Evolutionary conservation across 1,284 basidiomycete genomes (phyloP), one percentile per base, ranked within the genome.

Genomic region (Irpex lacteus): DNA sequence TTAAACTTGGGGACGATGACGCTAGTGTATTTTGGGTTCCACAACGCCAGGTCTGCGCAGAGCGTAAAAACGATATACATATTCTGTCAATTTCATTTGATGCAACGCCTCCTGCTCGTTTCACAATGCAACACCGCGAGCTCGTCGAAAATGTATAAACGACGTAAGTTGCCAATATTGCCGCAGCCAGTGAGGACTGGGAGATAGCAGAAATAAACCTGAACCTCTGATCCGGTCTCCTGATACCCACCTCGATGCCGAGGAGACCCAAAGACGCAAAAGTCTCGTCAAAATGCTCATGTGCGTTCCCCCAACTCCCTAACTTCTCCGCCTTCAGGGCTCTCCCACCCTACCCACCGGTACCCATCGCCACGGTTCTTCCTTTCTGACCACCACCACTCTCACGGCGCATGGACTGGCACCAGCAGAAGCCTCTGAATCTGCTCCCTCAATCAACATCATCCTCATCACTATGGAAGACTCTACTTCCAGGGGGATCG

Each of bases 381-480:
- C 54, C 54, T 56, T 56, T 56, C 19, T 56, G n/a, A 56, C 54
- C 54, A 56, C 54, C 54, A 56, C 54, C 54, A 56, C 54, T 56
- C 54, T 56, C 54, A 56, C 54, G 32, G 21, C 54, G 26, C 11
- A 56, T 56, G 54, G 54, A 56, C 32, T 56, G 54, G 54, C 21
- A 18, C 36, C 54, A 32, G 54, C 54, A 56, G 54, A 56, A 34
- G 32, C 32, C 32, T 34, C 32, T 34, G 32, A 34, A 34, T 34
- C 32, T 34, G 32, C 32, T 34, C 32, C 6, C 32, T 34, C 32
- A 34, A 34, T 34, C 32, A 34, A 34, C 32, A 34, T 34, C 32
- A 34, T 34, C 32, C 32, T 34, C 32, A 34, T 34, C n/a, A 18
- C 21, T 19, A 26, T 19, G 21, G 52, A 18, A 15, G 52, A 54